Evolutionary conservation across 306 rosid genomes (phyloP), one percentile per base, ranked within the genome.

Genomic region (Amphicarpaea edgeworthii): DNA sequence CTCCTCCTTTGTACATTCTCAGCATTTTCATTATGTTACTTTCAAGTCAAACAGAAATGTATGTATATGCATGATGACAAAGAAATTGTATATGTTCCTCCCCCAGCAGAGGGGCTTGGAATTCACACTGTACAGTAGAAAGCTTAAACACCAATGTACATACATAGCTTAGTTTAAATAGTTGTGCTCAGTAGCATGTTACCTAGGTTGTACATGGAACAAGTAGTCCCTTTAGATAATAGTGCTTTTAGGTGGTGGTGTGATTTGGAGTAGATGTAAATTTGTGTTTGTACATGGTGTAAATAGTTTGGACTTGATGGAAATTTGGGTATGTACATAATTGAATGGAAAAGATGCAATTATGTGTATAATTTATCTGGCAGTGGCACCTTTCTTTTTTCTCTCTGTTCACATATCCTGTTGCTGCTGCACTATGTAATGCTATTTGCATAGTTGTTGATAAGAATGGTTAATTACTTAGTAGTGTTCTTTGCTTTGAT

Each of bases 1-100:
- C 76, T 45, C 77, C 76, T 45, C 61, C 73, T 64, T 43, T 77
- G 78, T 70, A 72, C 53, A 79, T 66, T 77, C 81, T 73, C 74
- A 38, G 79, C 85, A 68, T 40, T 75, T 64, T n/a, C 62, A 8
- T 21, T 34, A 12, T 57, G 19, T 26, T 55, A 58, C 40, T 58
- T 21, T 68, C 46, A 19, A 60, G 73, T 78, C 46, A 67, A 49
- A 66, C 34, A 6, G 42, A 55, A 81, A 37, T 73, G 75, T 60
- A 47, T 2, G 62, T 65, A 59, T 65, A 59, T 30, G 37, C 37
- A 30, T 3, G 0, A 3, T 3, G 0, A 3, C 0, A 50, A 42
- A 43, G 50, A 84, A 77, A 72, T n/a, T 72, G 79, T 79, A 79
- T 34, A 73, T 68, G 34, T 77, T 77, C 72, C 77, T 38, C 61